These are phyloP conservation scores for Nitzschia sp. DNA, from an alignment of 108 stramenopile genomes.

Conservation along the genomic window DNA sequence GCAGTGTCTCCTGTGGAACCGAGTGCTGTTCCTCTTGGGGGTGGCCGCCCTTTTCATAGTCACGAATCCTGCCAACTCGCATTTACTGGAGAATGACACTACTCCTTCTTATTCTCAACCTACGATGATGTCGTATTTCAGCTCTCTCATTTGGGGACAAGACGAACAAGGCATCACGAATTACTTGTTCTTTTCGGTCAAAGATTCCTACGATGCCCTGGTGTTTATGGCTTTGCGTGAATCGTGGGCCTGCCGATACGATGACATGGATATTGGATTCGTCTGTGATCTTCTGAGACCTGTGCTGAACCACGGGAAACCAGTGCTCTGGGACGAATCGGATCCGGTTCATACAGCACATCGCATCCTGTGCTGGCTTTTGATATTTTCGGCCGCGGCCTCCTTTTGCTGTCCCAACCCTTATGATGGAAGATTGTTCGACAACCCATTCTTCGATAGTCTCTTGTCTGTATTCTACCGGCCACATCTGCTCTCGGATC, in stretches of 20 bases:
- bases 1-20: slow-evolving; percentile 12
- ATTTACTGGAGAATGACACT: not conserved
- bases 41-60: not conserved
- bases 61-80: slow-evolving; percentile 27
- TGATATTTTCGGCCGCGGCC: not conserved
- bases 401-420: not conserved
- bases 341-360: slow-evolving; percentile 1
- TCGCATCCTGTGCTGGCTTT: slow-evolving; percentile 6
- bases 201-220: not conserved
- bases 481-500: slow-evolving; percentile 13
- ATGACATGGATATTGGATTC: not conserved
- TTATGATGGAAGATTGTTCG: not conserved
- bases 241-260: slow-evolving; percentile 5
- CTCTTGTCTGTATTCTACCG: slow-evolving; percentile 7
- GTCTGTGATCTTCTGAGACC: not conserved
- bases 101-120: too few relatives aligned
- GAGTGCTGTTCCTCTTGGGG: not conserved
- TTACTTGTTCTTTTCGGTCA: slow-evolving; percentile 10
- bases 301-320: not conserved
- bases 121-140: not conserved
- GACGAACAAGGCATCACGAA: slow-evolving; percentile 11
- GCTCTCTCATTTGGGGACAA: slow-evolving; percentile 6
- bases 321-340: not conserved
- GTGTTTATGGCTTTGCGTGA: not conserved
- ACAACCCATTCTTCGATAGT: slow-evolving; percentile 3